Percentiles rank a stretch among this genome's conserved stretches.
Evolutionary conservation across 768 basidiomycete genomes (phyloP).

Genomic region (Lactarius vividus): DNA sequence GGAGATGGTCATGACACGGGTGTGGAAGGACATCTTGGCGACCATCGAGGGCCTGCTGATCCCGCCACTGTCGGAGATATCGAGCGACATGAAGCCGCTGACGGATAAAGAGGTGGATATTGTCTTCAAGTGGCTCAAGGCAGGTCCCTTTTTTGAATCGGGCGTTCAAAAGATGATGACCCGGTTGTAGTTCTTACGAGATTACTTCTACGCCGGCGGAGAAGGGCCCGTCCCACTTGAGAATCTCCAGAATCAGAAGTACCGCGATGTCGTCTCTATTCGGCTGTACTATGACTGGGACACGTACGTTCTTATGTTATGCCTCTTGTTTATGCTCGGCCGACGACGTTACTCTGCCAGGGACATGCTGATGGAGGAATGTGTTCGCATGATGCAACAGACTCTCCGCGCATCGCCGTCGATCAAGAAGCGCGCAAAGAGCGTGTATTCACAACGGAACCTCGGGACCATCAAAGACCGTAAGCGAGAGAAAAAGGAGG

Average conservation of each 20-base stretch:
- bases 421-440: slow-evolving; percentile 87
- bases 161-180: slow-evolving; percentile 11
- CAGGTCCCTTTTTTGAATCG: slow-evolving; percentile 33
- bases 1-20: slow-evolving; percentile 86
- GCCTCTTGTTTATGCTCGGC: slow-evolving; percentile 9
- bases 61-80: slow-evolving; percentile 80
- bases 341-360: slow-evolving; percentile 38
- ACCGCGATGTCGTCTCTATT: slow-evolving; percentile 85
- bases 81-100: slow-evolving; percentile 89
- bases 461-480: slow-evolving; percentile 93
- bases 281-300: slow-evolving; percentile 96
- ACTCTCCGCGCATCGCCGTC: slow-evolving; percentile 70
- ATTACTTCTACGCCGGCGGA: slow-evolving; percentile 94
- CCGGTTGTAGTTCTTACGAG: slow-evolving; percentile 73
- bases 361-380: slow-evolving; percentile 89
- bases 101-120: slow-evolving; percentile 97
- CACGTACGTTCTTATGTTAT: slow-evolving; percentile 53
- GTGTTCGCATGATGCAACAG: slow-evolving; percentile 92
- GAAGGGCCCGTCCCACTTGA: slow-evolving; percentile 89
- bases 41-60: slow-evolving; percentile 87
- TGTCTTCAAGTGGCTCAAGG: slow-evolving; percentile 98
- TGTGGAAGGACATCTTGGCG: slow-evolving; percentile 94
- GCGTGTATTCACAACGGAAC: slow-evolving; percentile 88
- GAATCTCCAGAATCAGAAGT: slow-evolving; percentile 89
- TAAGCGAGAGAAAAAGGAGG: slow-evolving; percentile 87